Percentiles rank a stretch among this genome's conserved stretches.
Conservation (phyloP, 192 early-diverging fungal species). For the Coemansia sp. region DNA sequence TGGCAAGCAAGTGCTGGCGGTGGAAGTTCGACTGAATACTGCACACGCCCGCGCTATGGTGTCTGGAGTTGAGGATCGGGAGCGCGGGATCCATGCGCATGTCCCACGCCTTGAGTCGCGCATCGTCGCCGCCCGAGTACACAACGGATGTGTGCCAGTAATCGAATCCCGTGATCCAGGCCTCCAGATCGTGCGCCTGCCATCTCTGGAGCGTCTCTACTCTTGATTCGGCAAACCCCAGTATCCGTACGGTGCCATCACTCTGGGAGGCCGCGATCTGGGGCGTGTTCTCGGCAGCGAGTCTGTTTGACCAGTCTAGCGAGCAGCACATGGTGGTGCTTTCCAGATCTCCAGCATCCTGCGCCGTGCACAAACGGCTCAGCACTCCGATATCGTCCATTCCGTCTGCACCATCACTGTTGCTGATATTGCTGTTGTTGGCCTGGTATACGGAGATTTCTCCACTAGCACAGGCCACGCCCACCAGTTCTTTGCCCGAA, state of each 20-base stretch:
- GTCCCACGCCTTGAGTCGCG: conserved; percentile 88
- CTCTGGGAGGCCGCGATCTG: conserved; percentile 72
- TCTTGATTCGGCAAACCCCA: conserved; percentile 53
- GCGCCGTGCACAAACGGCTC: conserved; percentile 27
- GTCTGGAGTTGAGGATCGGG: conserved; percentile 64
- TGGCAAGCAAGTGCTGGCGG: conserved; percentile 75
- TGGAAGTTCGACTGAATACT: conserved; percentile 86
- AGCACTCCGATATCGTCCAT: conserved; percentile 23
- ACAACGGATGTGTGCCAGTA: conserved; percentile 72
- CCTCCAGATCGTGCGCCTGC: conserved; percentile 87
- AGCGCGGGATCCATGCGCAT: conserved; percentile 54
- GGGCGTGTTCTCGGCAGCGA: not conserved
- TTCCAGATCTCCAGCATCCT: conserved; percentile 6
- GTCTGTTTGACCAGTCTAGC: conserved; percentile 84
- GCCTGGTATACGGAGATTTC: conserved; percentile 57
- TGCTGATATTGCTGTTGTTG: conserved; percentile 13
- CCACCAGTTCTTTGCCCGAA: conserved; percentile 53
- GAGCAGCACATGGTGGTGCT: conserved; percentile 74
- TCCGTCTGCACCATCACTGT: not conserved
- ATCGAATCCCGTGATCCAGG: conserved; percentile 93
- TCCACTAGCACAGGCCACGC: conserved; percentile 66
- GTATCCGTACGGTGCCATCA: conserved; percentile 67
- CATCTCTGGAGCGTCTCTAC: conserved; percentile 56
- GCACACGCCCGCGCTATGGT: conserved; percentile 89
- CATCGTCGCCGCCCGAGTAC: conserved; percentile 85